phyloP scores from a whole-genome alignment of 768 basidiomycete genomes.

The Hericium rajendrae region DNA sequence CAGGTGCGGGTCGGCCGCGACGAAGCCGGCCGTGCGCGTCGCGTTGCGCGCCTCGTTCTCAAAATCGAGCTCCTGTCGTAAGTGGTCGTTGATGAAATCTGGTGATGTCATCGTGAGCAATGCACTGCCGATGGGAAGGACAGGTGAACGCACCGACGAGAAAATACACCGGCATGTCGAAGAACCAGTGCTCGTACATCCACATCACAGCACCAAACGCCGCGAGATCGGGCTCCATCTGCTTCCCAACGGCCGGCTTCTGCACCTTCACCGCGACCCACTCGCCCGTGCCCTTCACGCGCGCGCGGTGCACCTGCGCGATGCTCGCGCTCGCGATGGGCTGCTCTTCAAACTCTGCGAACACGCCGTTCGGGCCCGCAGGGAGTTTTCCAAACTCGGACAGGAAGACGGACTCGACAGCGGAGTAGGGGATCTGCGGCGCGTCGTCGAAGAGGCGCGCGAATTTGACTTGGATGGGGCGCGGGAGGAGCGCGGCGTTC shows the following conservation, averaged over 20 bases:
- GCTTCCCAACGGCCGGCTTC: slow-evolving; percentile 79
- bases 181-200: slow-evolving; percentile 70
- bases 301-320: slow-evolving; percentile 85
- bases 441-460: slow-evolving; percentile 81
- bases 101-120: no score
- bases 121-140: no score
- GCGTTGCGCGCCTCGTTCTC: slow-evolving; percentile 73
- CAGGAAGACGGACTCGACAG: slow-evolving; percentile 56
- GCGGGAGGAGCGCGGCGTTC: slow-evolving; percentile 78
- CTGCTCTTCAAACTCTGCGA: slow-evolving; percentile 65
- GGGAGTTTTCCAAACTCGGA: slow-evolving; percentile 62
- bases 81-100: slow-evolving; percentile 75
- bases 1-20: slow-evolving; percentile 64
- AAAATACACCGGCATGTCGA: slow-evolving; percentile 81
- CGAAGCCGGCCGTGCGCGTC: slow-evolving; percentile 51
- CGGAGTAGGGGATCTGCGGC: slow-evolving; percentile 63
- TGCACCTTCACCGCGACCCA: slow-evolving; percentile 94
- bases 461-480: slow-evolving; percentile 76
- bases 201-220: slow-evolving; percentile 68
- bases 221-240: slow-evolving; percentile 78
- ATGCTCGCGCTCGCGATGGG: slow-evolving; percentile 85
- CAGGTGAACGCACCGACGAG: slow-evolving; percentile 61
- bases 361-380: slow-evolving; percentile 60
- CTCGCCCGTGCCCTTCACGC: slow-evolving; percentile 24
- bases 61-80: slow-evolving; percentile 80